Base-by-base conservation (phyloP, 2,329 filamentous ascomycete species). In the Cladophialophora exuberans region DNA sequence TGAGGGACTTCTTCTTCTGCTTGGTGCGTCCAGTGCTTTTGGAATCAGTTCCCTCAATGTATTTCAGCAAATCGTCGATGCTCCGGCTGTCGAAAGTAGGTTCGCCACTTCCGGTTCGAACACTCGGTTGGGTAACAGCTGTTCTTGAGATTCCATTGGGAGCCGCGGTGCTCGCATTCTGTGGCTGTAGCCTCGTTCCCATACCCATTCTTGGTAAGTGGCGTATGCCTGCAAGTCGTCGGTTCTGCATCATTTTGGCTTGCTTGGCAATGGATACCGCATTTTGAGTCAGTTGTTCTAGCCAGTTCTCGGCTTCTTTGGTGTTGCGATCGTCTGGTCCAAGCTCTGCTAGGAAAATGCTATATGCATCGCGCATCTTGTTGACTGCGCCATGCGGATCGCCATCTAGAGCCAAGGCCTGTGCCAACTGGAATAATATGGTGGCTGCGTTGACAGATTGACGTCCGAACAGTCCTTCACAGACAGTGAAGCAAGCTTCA, bases 341-440 rank as follows among this genome's bases (percentile, higher is more conserved):
- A 4, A 99, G 86, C 67, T 94, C 85, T 54, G 80, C 78, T 61
- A 92, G 84, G 85, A 99, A 99, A 70, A 97, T 95, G 74, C 88
- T 96, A 79, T 92, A 97, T 41, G 91, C 94, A 72, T 97, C 92
- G 57, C 91, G 89, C 94, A 99, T 99, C 70, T 89, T 87, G 69
- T 83, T 85, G 53, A 99, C 92, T 11, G 94, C 92, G 43, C 82
- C 87, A 79, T 96, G 96, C 65, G 91, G 88, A 72, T 99, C 92
- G 65, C 93, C 88, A 72, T 99, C 94, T n/a, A 99, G 80, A 13
- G 94, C 94, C 42, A 99, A 82, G 15, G 93, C 91, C 72, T 99
- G 94, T 0, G 94, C 92, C 52, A 97, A 85, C 79, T 99, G 94
- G 86, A 97, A 99, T 45, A 96, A 83, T 15, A 99, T 84, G 1